phyloP scores from a whole-genome alignment of 768 basidiomycete genomes.

The Boletales sp. region DNA sequence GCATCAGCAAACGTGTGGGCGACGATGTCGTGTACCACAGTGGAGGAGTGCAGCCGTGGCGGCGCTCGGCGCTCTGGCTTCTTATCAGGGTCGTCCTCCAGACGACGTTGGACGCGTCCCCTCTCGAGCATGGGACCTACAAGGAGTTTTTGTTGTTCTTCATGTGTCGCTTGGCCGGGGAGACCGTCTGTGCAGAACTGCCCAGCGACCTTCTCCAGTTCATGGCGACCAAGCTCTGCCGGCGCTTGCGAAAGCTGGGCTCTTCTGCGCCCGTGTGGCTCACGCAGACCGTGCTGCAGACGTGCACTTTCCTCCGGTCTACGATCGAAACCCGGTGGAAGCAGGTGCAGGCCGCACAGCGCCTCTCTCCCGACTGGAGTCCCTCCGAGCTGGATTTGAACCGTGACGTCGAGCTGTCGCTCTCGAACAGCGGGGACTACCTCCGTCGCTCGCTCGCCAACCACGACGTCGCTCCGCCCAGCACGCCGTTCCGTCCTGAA shows the following conservation, averaged over 20 bases:
- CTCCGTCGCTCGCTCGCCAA: slow-evolving; percentile 19
- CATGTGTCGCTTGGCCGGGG: slow-evolving; percentile 24
- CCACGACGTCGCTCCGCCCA: slow-evolving; percentile 2
- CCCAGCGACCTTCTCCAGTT: slow-evolving; percentile 27
- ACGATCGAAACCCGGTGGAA: slow-evolving; percentile 35
- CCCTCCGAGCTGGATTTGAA: slow-evolving; percentile 26
- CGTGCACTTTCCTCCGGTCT: slow-evolving; percentile 20
- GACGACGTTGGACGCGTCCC: slow-evolving; percentile 20
- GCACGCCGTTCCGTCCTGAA: background rate
- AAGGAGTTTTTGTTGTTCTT: slow-evolving; percentile 48
- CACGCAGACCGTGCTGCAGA: slow-evolving; percentile 37
- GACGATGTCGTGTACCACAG: slow-evolving; percentile 29
- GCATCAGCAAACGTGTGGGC: slow-evolving; percentile 31
- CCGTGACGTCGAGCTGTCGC: slow-evolving; percentile 33
- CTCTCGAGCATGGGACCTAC: slow-evolving; percentile 29
- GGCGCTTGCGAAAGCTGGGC: slow-evolving; percentile 26
- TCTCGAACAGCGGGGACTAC: slow-evolving; percentile 28
- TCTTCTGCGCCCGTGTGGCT: slow-evolving; percentile 23
- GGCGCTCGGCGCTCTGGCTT: slow-evolving; percentile 38
- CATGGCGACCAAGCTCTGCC: slow-evolving; percentile 28
- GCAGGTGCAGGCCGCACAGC: slow-evolving; percentile 23
- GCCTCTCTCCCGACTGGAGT: slow-evolving; percentile 25
- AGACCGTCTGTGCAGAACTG: slow-evolving; percentile 11
- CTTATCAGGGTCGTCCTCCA: slow-evolving; percentile 33
- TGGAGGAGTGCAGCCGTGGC: slow-evolving; percentile 26